These are phyloP conservation scores for Tricholoma sp. DNA, from an alignment of 768 basidiomycete genomes.

Conservation along the genomic window DNA sequence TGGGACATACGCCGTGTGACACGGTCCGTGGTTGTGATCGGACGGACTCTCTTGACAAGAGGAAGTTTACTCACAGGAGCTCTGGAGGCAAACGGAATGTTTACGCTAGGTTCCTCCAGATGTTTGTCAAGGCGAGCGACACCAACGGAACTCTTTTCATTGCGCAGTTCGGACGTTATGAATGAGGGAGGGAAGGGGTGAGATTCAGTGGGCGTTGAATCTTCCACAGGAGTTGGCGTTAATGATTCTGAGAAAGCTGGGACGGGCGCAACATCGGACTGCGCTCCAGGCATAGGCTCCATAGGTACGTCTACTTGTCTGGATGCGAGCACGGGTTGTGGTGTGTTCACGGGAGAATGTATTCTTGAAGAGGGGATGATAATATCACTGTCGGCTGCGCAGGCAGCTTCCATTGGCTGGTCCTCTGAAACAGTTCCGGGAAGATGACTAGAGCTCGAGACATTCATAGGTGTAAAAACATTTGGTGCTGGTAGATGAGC, in stretches of 20 bases:
- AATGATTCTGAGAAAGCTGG: background rate
- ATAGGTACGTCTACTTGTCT: background rate
- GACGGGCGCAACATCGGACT: background rate
- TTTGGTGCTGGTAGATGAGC: background rate
- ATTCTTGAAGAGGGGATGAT: background rate
- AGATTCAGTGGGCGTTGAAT: background rate
- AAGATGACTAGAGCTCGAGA: background rate
- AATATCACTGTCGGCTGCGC: background rate
- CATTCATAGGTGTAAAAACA: background rate
- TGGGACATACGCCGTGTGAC: slow-evolving; percentile 32
- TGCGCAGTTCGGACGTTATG: background rate
- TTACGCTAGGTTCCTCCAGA: background rate
- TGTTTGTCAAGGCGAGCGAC: background rate
- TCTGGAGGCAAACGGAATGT: background rate
- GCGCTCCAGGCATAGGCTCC: background rate
- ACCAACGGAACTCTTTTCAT: background rate
- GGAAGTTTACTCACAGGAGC: slow-evolving; percentile 11
- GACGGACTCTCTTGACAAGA: slow-evolving; percentile 19
- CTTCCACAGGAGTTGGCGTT: background rate
- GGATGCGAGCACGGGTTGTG: background rate
- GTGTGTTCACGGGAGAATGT: background rate
- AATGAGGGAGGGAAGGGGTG: background rate
- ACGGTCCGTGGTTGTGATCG: slow-evolving; percentile 19
- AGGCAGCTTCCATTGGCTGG: background rate
- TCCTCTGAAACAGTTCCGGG: background rate